These are phyloP conservation scores for Asterella californica DNA, from an alignment of 225 moss, liverwort and hornwort genomes.

Conservation along the genomic window DNA sequence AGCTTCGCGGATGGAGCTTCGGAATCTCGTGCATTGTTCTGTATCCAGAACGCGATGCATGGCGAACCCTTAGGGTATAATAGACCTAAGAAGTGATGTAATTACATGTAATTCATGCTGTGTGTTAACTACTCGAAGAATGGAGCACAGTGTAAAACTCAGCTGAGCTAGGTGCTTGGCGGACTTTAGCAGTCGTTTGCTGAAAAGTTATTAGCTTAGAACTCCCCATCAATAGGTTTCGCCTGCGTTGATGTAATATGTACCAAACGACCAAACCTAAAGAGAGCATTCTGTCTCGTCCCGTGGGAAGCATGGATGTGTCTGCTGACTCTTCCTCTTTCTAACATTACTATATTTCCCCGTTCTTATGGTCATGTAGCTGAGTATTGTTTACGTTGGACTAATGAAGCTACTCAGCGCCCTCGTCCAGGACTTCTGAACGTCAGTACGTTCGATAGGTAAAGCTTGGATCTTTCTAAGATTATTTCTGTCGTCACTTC, in stretches of 20 bases:
- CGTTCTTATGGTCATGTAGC: not conserved
- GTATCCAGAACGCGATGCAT: not conserved
- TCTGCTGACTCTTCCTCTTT: not conserved
- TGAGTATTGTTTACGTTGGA: not conserved
- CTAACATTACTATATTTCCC: not conserved
- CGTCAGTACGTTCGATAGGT: no score
- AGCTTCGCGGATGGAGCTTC: constrained; percentile 1
- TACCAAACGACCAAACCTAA: no score
- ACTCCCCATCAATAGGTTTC: not conserved
- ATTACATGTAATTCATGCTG: constrained; percentile 23
- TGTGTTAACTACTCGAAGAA: constrained; percentile 24
- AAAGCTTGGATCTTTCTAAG: no score
- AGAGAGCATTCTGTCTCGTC: no score
- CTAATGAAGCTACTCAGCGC: no score
- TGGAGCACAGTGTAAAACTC: constrained; percentile 26
- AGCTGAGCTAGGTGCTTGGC: constrained; percentile 24
- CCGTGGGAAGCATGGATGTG: no score
- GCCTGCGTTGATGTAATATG: not conserved
- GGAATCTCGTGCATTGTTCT: constrained; percentile 10
- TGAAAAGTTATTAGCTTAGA: not conserved
- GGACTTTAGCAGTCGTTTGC: not conserved
- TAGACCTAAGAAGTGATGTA: constrained; percentile 20
- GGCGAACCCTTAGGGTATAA: constrained; percentile 9
- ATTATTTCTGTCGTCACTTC: no score
- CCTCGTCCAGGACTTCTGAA: no score